phyloP scores from a whole-genome alignment of 2,329 filamentous ascomycete species.

The Magnaporthales sp. region DNA sequence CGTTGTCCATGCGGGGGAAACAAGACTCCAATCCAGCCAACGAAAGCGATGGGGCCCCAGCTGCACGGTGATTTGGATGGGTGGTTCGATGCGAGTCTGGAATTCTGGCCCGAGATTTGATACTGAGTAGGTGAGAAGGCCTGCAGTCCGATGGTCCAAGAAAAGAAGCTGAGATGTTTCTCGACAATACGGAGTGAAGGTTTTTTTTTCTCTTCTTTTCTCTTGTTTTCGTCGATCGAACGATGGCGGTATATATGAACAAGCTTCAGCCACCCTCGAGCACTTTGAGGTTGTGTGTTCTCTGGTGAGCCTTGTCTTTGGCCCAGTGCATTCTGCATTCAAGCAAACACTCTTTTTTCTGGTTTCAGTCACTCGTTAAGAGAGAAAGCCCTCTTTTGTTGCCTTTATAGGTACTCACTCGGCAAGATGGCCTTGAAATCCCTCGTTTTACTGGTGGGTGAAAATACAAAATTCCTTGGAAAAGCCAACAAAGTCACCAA shows the following conservation, averaged over 20 bases:
- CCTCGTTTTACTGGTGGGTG: not conserved
- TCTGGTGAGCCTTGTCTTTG: not conserved
- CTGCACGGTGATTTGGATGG: not conserved
- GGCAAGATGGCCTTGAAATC: not conserved
- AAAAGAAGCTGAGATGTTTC: not conserved
- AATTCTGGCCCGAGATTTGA: not conserved
- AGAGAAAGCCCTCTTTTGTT: not conserved
- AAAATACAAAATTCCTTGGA: not conserved
- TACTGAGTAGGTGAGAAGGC: not conserved
- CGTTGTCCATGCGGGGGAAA: not conserved
- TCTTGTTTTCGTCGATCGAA: not conserved
- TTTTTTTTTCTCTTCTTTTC: not conserved
- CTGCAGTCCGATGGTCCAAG: not conserved
- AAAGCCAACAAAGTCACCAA: no score
- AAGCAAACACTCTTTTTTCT: not conserved
- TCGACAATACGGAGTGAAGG: not conserved
- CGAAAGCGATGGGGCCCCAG: no score
- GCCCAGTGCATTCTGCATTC: not conserved
- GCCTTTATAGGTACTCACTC: not conserved
- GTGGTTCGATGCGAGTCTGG: not conserved
- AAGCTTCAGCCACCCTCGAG: not conserved
- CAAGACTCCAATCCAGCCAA: no score
- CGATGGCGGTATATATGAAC: not conserved
- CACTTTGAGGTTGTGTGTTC: not conserved
- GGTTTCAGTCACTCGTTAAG: not conserved